Evolutionary conservation across 2,329 filamentous ascomycete species (phyloP).

Genomic region (Tolypocladium paradoxum): DNA sequence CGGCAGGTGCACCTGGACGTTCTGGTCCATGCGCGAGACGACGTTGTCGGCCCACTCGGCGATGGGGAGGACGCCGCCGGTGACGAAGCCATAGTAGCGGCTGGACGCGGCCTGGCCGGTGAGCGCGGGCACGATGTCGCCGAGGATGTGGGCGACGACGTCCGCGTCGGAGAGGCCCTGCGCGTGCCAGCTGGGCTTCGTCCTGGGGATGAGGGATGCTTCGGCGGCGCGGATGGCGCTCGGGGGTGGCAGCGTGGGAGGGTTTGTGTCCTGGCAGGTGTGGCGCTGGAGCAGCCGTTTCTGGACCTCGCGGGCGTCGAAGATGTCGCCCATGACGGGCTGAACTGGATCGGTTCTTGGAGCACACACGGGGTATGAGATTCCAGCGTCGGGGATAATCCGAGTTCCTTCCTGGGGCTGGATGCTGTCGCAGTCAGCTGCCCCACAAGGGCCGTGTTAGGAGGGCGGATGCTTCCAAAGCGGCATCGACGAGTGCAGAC

Average conservation of each 20-base stretch:
- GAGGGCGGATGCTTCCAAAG: not conserved
- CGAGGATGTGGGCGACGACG: conserved; percentile 29
- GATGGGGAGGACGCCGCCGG: conserved; percentile 67
- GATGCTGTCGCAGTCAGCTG: not conserved
- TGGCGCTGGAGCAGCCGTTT: conserved; percentile 12
- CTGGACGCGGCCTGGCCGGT: conserved; percentile 53
- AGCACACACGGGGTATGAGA: not conserved
- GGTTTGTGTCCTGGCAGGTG: conserved; percentile 5
- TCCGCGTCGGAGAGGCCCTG: conserved; percentile 16
- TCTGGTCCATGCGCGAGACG: conserved; percentile 74
- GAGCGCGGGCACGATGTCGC: conserved; percentile 45
- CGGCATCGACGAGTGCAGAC: not conserved
- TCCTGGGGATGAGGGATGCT: conserved; percentile 21
- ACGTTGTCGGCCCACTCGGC: conserved; percentile 75
- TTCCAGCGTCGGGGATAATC: too few relatives aligned
- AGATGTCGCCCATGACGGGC: not conserved
- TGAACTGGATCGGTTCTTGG: not conserved
- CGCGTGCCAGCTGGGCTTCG: conserved; percentile 20
- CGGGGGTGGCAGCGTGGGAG: conserved; percentile 27
- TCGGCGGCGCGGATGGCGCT: conserved; percentile 24
- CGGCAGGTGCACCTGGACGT: conserved; percentile 72
- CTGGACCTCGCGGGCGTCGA: not conserved
- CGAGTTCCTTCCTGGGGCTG: not conserved
- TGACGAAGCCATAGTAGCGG: conserved; percentile 84
- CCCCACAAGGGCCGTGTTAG: not conserved